These are phyloP conservation scores for Lasiodiplodia hormozganensis DNA, from an alignment of 2,329 filamentous ascomycete species.

Conservation along the genomic window DNA sequence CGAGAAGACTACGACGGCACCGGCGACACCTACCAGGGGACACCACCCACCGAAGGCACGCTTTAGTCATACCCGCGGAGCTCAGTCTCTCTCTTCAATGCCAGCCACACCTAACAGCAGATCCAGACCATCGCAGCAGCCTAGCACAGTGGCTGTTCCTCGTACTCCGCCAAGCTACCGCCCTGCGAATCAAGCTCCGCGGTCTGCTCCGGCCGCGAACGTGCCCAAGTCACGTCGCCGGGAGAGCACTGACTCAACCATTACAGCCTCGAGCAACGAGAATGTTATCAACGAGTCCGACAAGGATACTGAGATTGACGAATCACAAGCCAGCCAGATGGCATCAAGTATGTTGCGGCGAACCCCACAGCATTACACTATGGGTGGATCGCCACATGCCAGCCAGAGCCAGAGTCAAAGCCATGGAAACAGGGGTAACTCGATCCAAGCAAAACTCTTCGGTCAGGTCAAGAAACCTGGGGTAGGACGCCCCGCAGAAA, in stretches of 20 bases:
- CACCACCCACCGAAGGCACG: constrained; percentile 56
- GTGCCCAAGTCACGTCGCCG: constrained; percentile 53
- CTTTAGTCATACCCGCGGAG: constrained; percentile 73
- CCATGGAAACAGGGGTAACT: constrained; percentile 43
- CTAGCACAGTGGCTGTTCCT: constrained; percentile 61
- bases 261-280: constrained; percentile 49
- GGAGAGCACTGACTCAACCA: constrained; percentile 72
- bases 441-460: constrained; percentile 68
- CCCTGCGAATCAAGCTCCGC: constrained; percentile 51
- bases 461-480: constrained; percentile 66
- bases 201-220: constrained; percentile 51
- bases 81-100: constrained; percentile 84
- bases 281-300: constrained; percentile 65
- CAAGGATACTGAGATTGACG: constrained; percentile 68
- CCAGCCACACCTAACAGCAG: constrained; percentile 74
- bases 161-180: constrained; percentile 53
- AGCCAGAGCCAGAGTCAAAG: constrained; percentile 38
- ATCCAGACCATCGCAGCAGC: constrained; percentile 64
- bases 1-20: constrained; percentile 76
- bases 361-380: constrained; percentile 51
- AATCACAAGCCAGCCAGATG: constrained; percentile 79
- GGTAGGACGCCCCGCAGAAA: constrained; percentile 40
- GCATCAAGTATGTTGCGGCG: constrained; percentile 77
- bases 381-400: constrained; percentile 45
- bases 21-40: constrained; percentile 70